Evolutionary conservation across 139 green algal genomes (phyloP), one percentile per base, ranked within the genome.

Genomic region (Dunaliella sp.): DNA sequence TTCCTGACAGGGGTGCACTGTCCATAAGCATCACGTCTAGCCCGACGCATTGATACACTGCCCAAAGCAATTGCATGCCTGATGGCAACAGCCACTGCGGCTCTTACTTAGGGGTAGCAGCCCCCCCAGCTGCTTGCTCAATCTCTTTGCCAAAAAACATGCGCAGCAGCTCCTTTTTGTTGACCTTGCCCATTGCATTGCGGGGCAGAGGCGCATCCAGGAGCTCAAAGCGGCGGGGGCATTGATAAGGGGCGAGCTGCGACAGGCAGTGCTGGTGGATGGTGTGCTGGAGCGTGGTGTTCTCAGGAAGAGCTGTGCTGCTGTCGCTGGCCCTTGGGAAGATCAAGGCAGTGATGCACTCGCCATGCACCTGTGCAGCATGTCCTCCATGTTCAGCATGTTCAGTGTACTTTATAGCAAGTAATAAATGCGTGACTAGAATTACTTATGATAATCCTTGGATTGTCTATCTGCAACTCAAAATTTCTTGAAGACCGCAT

Each of bases 161-260:
- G 7, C 16, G 48, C 7, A 65, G 48, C 48, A 78, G 82, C 82
- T 85, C 38, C 38, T 84, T 84, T 38, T 84, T 84, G 38, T 84
- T 99, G 21, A 99, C 90, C 87, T 99, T 99, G 78, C 97, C 97
- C 97, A 99, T 99, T 1, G 96, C 95, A 83, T 99, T 99, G 36
- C 97, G 88, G 0, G 94, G 96, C 34, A 99, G 91, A 1, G 84
- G 48, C 0, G 90, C 83, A 21, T 98, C 81, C 48, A 95, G 88
- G 7, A 65, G 7, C 16, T 85, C 37, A 31, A 38, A 81, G n/a
- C 34, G 33, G 76, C 76, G 76, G n/a, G 76, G 76, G 76, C 2
- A 73, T 79, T 98, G 95, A 82, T 98, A 98, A 0, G 84, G 37
- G 25, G 96, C 88, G 34, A 91, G 37, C 0, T 65, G 75, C 24